A percentile compares a stretch with the other conserved stretches of the same genome.
Evolutionary conservation across 495 filamentous ascomycete species (phyloP).

Genomic region (Pseudomonodictys pantanalensis): DNA sequence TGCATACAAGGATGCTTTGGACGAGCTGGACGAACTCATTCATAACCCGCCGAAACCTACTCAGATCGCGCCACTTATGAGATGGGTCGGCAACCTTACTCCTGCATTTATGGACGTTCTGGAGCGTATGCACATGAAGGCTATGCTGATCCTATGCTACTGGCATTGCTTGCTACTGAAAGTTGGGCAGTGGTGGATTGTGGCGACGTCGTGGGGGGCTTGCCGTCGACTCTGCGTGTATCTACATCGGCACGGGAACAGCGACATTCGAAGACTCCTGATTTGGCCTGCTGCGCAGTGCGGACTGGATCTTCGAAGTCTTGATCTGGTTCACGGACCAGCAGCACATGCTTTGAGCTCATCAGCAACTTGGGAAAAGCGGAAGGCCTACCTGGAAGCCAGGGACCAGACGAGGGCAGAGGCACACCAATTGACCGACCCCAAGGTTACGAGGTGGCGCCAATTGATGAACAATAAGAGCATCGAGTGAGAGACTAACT

Average conservation of each 20-base stretch:
- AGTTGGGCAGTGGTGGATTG: conserved; percentile 7
- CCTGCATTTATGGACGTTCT: neutral
- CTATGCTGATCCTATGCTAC: neutral
- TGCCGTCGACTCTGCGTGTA: neutral
- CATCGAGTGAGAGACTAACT: too few relatives aligned
- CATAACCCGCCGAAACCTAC: neutral
- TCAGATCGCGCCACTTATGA: neutral
- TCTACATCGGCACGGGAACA: neutral
- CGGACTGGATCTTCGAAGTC: neutral
- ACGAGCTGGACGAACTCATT: neutral
- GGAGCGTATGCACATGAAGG: neutral
- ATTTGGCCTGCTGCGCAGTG: neutral
- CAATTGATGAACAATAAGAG: too few relatives aligned
- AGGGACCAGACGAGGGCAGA: too few relatives aligned
- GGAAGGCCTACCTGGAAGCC: neutral
- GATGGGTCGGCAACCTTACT: neutral
- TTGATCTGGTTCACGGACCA: neutral
- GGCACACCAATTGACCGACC: too few relatives aligned
- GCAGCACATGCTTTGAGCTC: neutral
- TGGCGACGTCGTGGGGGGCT: neutral
- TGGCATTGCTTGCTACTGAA: neutral
- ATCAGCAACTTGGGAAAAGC: neutral
- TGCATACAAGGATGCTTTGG: neutral
- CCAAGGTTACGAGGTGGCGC: too few relatives aligned
- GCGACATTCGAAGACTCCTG: neutral